Conservation (phyloP, 192 early-diverging fungal genomes). For the Physocladia obscura region DNA sequence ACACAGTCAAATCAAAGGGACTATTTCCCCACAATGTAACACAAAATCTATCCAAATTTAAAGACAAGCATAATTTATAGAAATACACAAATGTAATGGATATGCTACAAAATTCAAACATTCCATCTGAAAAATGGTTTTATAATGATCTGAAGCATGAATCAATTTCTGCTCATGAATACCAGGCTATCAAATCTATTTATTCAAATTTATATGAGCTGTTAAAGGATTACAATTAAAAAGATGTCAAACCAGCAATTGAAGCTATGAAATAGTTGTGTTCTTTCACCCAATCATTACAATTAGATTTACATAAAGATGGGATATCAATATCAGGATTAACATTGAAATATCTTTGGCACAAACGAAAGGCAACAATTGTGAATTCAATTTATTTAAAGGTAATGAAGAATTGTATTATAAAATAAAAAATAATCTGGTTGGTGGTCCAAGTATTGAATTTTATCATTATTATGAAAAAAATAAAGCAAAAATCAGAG, state of each 20-base stretch:
- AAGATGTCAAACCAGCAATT: not conserved
- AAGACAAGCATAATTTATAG: not conserved
- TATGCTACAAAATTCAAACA: not conserved
- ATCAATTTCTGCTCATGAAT: not conserved
- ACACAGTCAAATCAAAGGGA: not conserved
- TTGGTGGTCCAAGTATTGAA: not conserved
- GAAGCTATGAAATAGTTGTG: not conserved
- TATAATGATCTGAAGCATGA: not conserved
- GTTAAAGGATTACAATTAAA: not conserved
- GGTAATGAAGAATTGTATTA: not conserved
- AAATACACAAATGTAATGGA: not conserved
- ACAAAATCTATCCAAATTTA: not conserved
- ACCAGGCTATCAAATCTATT: not conserved
- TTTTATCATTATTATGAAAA: not conserved
- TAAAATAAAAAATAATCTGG: not conserved
- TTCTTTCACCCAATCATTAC: not conserved
- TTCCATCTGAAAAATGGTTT: not conserved
- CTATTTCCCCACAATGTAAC: not conserved
- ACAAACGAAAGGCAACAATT: too few relatives aligned
- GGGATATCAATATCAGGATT: not conserved
- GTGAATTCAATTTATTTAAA: too few relatives aligned
- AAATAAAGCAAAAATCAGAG: not conserved
- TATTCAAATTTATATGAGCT: not conserved
- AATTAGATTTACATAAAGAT: not conserved
- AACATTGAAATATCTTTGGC: not conserved